Evolutionary conservation across 768 basidiomycete species (phyloP), one percentile per base, ranked within the genome.

Genomic region (Boletus patriciae): DNA sequence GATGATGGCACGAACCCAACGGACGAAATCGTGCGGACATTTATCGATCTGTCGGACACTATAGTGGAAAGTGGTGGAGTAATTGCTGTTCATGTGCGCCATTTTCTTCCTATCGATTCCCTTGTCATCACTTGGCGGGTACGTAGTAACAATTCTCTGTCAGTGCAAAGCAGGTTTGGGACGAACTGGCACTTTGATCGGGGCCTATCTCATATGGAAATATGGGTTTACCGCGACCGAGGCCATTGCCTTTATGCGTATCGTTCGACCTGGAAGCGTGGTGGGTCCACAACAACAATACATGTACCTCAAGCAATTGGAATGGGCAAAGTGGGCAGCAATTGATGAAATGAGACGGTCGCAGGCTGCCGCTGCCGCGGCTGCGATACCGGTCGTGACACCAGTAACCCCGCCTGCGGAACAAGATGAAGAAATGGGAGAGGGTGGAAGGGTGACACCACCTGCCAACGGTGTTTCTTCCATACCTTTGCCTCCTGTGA

Each of bases 1-100:
- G 94, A 98, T 72, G 97, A 99, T 70, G 97, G 97, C 21, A 97
- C 94, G 23, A 98, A 98, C 72, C 96, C 96, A 6, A 89, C 94
- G 0, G 92, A 97, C 72, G 92, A 97, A 55, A 97, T 98, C 64
- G 90, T 94, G 43, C 83, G 94, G 52, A 83, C 86, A 55, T 99
- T 99, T 68, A 89, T 99, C 62, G 88, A 91, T 62, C 75, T 92
- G 52, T 85, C 88, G 2, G 95, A 98, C 66, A 76, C 82, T 19
- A 78, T 89, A 29, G 85, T 98, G 45, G 85, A 90, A 59, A 72
- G 65, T 19, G 91, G 91, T 12, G 90, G 92, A 48, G 90, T 87
- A 25, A 87, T 95, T 45, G 92, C 92, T 57, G 90, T 94, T 65
- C 92, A 94, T 74, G 90, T 92, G 73, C 67, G 87, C 80, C 50